Evolutionary conservation across 345 rosid species (phyloP).

Genomic region (Ceriops zippeliana): DNA sequence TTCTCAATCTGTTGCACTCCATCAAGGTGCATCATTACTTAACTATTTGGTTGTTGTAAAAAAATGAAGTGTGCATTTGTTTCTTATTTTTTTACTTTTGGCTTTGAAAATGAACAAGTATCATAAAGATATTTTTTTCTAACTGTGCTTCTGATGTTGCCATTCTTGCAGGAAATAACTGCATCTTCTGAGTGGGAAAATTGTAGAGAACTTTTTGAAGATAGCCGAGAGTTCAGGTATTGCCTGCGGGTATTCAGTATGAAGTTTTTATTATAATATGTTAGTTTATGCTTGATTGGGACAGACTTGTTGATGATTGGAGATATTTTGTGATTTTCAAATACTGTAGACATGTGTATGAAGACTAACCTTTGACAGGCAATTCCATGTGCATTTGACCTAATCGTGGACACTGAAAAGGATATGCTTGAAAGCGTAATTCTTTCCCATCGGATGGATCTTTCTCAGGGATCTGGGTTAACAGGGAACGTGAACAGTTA

Average conservation of each 20-base stretch:
- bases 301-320: not conserved
- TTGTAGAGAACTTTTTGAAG: constrained; percentile 58
- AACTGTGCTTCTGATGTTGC: constrained; percentile 23
- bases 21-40: constrained; percentile 34
- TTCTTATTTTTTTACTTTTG: not conserved
- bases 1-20: constrained; percentile 37
- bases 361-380: no score
- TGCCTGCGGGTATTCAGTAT: not conserved
- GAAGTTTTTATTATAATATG: not conserved
- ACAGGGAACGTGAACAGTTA: no score
- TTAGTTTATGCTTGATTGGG: not conserved
- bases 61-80: no score
- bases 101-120: not conserved
- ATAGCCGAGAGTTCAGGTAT: constrained; percentile 82
- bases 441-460: no score
- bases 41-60: not conserved
- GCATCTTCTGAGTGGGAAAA: constrained; percentile 83
- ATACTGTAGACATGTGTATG: no score
- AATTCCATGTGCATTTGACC: no score
- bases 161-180: constrained; percentile 60
- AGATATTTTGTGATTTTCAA: not conserved
- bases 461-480: no score
- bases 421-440: no score
- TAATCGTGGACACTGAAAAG: no score
- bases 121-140: constrained; percentile 12